Evolutionary conservation across 768 basidiomycete species (phyloP), one percentile per base, ranked within the genome.

Genomic region (Cystobasidiopsis lactophilus): DNA sequence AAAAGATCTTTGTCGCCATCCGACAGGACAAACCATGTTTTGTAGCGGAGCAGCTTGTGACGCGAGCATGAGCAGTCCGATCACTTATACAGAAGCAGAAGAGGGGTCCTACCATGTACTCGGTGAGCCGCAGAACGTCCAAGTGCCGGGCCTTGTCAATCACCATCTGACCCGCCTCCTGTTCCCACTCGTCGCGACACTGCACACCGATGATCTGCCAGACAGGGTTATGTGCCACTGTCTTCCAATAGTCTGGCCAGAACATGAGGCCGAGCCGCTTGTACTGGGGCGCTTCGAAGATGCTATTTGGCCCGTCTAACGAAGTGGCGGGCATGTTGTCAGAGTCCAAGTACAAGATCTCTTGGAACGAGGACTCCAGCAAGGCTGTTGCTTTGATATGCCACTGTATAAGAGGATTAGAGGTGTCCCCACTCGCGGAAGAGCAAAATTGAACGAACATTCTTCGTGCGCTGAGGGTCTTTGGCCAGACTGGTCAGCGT

Each of bases 151-250:
- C 55, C 52, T 71, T 72, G 57, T 69, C 68, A 40, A 72, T 61
- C 40, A 72, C 59, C 52, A 72, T 66, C 57, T 71, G 70, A 3
- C 70, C 70, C 10, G 70, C 69, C 46, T 72, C 71, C 57, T 66
- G 64, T 50, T 71, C 69, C 67, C 66, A 71, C 55, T 72, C 69
- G 55, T 70, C 68, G 11, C 69, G 57, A 51, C 70, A 71, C 44
- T 69, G 65, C 1, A 69, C 64, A 40, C 57, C 56, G 33, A 54
- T 55, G 40, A 54, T 50, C 9, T 46, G 38, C 56, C 40, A 52
- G 38, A 52, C 31, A 21, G 40, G 52, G 40, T 59, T 62, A 39
- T 58, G 54, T 0, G 57, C 44, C 19, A 60, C 60, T 19, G 70
- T 70, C 61, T 70, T 70, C 69, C 69, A 70, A 56, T 67, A 70